Evolutionary conservation across 2,329 filamentous ascomycete species (phyloP).

Genomic region (Blastomyces parvus): DNA sequence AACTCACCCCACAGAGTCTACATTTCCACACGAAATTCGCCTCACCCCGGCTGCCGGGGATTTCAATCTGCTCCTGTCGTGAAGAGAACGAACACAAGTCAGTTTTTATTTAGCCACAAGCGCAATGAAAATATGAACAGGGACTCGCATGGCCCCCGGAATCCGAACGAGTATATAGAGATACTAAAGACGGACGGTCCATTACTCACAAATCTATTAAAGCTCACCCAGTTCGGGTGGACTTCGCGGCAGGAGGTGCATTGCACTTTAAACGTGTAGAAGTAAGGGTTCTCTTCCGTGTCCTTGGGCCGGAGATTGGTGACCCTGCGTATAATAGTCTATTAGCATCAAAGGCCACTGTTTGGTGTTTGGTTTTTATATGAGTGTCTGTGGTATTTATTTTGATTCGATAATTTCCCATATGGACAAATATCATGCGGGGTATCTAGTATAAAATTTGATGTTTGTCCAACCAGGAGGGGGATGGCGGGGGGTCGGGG

Average conservation of each 20-base stretch:
- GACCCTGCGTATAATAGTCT: constrained; percentile 49
- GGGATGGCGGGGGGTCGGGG: not conserved
- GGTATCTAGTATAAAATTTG: not conserved
- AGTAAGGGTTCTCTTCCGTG: constrained; percentile 72
- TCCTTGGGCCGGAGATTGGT: constrained; percentile 82
- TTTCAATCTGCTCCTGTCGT: constrained; percentile 70
- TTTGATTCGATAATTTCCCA: not conserved
- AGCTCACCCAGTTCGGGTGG: constrained; percentile 74
- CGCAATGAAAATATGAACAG: too few relatives aligned
- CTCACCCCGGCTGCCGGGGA: constrained; percentile 87
- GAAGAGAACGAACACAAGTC: not conserved
- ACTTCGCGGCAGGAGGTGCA: constrained; percentile 94
- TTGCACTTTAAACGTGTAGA: constrained; percentile 96
- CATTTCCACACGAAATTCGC: constrained; percentile 99
- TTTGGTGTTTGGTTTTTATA: too few relatives aligned
- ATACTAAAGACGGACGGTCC: constrained; percentile 4
- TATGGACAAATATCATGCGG: not conserved
- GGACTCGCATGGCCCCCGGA: too few relatives aligned
- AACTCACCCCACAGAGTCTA: constrained; percentile 83
- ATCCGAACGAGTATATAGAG: not conserved
- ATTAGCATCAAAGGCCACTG: too few relatives aligned
- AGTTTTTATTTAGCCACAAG: not conserved
- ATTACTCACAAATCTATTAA: constrained; percentile 69
- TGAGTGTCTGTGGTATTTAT: not conserved
- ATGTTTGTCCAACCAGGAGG: too few relatives aligned